Base-by-base conservation (phyloP, 2,329 filamentous ascomycete species). In the Ophiosphaerella narmari region DNA sequence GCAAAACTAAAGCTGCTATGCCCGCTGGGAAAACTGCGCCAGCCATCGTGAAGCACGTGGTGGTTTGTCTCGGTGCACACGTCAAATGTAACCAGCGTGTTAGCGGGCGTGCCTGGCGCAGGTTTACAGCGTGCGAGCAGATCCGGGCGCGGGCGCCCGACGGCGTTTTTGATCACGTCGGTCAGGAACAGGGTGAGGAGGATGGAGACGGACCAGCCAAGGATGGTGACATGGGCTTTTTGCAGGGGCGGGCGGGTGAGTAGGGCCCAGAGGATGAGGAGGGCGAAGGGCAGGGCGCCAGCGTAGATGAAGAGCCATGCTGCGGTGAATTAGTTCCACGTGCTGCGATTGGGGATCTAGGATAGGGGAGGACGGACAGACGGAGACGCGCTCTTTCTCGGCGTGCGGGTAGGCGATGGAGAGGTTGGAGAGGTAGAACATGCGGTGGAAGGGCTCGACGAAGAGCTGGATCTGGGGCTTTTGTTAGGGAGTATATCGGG, bases 341-440 rank as follows among this genome's bases (percentile, higher is more conserved):
- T 55, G 39, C 11, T 29, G 24, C 18, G 31, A 16, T 5, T 32
- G 37, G 21, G 31, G 23, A 39, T 5, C 29, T 18, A 6, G 29
- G 13, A 16, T 8, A 16, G 9, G 33, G 21, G 23, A n/a, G 37
- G 29, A 78, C 86, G 60, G 79, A 88, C 87, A 71, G 12, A 96
- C 86, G 7, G 91, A 81, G 0, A 99, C 94, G 55, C 91, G 84
- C 74, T 99, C 92, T 43, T 88, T 75, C 48, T 88, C 80, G 18
- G 94, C 91, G 74, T 96, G 89, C 0, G 94, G 94, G 67, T 88
- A 97, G 57, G 90, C 87, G 52, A 97, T 91, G 42, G 85, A 80
- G 21, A 89, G 82, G 70, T 97, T 91, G 70, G 91, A 89, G 55
- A 97, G 83, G 57, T 85, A 89, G 77, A 99, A 97, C 85, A 97